A percentile compares a stretch with the other conserved stretches of the same genome.
phyloP scores from a whole-genome alignment of 176 grass and related monocot genomes.

The Oryza nivara region DNA sequence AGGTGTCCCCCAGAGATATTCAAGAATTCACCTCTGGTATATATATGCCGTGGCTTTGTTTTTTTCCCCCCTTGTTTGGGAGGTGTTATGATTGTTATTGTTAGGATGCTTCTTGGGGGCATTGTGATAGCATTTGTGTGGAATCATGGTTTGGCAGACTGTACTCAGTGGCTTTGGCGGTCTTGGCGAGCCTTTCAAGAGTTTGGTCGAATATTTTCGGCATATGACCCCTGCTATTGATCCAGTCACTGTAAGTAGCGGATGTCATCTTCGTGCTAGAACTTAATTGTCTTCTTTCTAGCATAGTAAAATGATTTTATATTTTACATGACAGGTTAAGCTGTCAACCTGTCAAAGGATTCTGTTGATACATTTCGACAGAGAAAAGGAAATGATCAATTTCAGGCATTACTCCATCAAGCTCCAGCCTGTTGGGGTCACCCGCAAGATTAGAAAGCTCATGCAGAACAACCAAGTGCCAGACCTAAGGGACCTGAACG shows the following conservation, averaged over 20 bases:
- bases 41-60: neutral
- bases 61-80: neutral
- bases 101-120: neutral
- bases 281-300: neutral
- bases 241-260: slow-evolving; percentile 55
- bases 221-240: slow-evolving; percentile 65
- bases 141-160: slow-evolving; percentile 43
- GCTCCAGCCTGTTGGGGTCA: slow-evolving; percentile 69
- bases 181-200: slow-evolving; percentile 42
- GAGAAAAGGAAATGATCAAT: slow-evolving; percentile 52
- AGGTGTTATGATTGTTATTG: neutral
- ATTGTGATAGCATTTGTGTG: neutral
- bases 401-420: slow-evolving; percentile 71
- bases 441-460: slow-evolving; percentile 66
- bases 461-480: slow-evolving; percentile 63
- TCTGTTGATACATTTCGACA: slow-evolving; percentile 58
- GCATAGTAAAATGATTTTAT: neutral
- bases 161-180: slow-evolving; percentile 58
- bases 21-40: slow-evolving; percentile 65
- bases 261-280: neutral
- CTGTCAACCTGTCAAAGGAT: slow-evolving; percentile 58
- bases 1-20: slow-evolving; percentile 66
- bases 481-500: slow-evolving; percentile 58
- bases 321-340: slow-evolving; percentile 50
- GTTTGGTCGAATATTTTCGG: slow-evolving; percentile 55